These are phyloP conservation scores for Xylariaceae sp. DNA, from an alignment of 2,329 filamentous ascomycete genomes.

Conservation along the genomic window DNA sequence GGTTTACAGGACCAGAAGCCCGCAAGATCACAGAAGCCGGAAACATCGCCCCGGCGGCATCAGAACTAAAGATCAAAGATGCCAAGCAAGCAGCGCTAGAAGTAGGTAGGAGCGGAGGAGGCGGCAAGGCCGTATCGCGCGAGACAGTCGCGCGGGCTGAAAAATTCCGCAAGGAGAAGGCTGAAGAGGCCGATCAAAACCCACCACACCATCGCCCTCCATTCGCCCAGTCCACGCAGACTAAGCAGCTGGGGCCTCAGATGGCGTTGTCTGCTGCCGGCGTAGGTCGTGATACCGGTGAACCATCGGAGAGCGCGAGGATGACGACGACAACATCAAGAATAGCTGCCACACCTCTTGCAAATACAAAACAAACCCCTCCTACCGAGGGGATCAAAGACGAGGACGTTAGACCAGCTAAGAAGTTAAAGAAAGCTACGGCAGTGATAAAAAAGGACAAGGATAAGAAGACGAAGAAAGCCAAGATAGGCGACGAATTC, in stretches of 20 bases:
- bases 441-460: not conserved
- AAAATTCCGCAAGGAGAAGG: constrained; percentile 2
- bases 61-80: not conserved
- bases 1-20: not conserved
- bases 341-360: not conserved
- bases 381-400: not conserved
- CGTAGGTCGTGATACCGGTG: too few species aligned
- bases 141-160: constrained; percentile 30
- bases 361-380: constrained; percentile 1
- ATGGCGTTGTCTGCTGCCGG: too few species aligned
- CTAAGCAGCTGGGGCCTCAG: too few species aligned
- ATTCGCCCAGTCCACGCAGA: not conserved
- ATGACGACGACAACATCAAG: not conserved
- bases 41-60: not conserved
- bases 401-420: constrained; percentile 11
- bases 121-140: constrained; percentile 35
- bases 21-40: not conserved
- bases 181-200: not conserved
- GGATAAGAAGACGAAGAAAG: constrained; percentile 58
- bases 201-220: not conserved
- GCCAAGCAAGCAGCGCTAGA: not conserved
- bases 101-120: not conserved
- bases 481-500: constrained; percentile 68
- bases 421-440: constrained; percentile 19
- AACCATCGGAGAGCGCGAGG: not conserved